Base-by-base conservation (phyloP, 75 land plant genomes). In the Pinus tabuliformis region DNA sequence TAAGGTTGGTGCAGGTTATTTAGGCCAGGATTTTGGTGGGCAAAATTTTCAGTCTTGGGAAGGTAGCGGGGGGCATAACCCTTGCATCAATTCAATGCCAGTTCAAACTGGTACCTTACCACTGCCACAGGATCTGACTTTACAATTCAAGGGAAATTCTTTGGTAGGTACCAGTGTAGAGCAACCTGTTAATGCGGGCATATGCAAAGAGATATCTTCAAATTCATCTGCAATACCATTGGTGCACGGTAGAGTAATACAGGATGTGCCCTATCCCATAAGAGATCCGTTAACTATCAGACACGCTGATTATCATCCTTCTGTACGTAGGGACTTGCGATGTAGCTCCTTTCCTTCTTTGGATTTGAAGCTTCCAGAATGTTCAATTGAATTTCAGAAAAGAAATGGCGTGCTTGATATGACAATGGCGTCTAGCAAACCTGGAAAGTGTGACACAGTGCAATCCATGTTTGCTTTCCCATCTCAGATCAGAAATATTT, bases 361-460 rank as follows among this genome's bases (percentile, higher is more conserved):
- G 65, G 65, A 33, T 62, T 13, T 62, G 65, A 62, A 30, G 30
- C 18, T 26, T 28, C 65, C 18, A 13, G 65, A 62, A 26, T 14
- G 14, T 62, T 28, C 30, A 28, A 26, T 62, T 13, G 65, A 62
- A 62, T 33, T 62, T 62, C 28, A 26, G 62, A 59, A 18, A 33
- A 62, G 65, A 62, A 33, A 26, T 15, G 65, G 36, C 11, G 65
- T 17, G 14, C 28, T 30, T 26, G 65, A 30, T 33, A 26, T 12
- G 28, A 62, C 65, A 24, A 28, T 26, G 17, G 11, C 54, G 54
- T 62, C 65, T 30, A 17, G 28, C 30, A 16, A 62, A 5, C 65
- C 65, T 30, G 65, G 65, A 30, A 62, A 14, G 16, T 15, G 65
- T 62, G 65, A 62, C 30, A 62, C 65, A 30, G 65, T 62, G 65